Conservation (phyloP, 345 rosid genomes). For the Eucalyptus marginata region DNA sequence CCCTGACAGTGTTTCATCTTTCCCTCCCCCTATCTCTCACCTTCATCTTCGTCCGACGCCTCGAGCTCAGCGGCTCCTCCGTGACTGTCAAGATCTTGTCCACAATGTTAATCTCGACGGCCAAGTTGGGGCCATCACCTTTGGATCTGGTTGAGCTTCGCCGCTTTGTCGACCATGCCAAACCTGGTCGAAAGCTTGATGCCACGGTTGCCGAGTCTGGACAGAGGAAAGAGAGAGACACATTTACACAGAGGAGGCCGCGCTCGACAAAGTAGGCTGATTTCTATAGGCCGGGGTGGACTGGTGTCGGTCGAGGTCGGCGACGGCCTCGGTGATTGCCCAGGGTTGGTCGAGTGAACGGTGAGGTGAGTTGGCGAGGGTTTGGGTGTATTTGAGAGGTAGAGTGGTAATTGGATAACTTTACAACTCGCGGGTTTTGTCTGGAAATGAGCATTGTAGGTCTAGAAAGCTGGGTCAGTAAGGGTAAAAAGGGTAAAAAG, state of each 20-base stretch:
- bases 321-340: not conserved
- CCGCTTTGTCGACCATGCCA: not conserved
- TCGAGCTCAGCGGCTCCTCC: not conserved
- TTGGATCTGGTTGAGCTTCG: not conserved
- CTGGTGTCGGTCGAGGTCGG: not conserved
- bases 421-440: not conserved
- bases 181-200: not conserved
- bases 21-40: not conserved
- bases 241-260: not conserved
- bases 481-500: not conserved
- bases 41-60: not conserved
- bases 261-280: not conserved
- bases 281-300: not conserved
- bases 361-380: not conserved
- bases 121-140: not conserved
- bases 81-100: not conserved
- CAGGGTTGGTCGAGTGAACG: not conserved
- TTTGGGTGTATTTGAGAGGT: not conserved
- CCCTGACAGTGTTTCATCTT: not conserved
- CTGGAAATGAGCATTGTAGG: not conserved
- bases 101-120: not conserved
- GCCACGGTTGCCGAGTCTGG: not conserved
- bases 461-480: not conserved
- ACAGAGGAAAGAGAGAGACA: not conserved
- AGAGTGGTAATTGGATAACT: not conserved